Evolutionary conservation across 306 rosid genomes (phyloP), one percentile per base, ranked within the genome.

Genomic region (Dalbergia cochinchinensis): DNA sequence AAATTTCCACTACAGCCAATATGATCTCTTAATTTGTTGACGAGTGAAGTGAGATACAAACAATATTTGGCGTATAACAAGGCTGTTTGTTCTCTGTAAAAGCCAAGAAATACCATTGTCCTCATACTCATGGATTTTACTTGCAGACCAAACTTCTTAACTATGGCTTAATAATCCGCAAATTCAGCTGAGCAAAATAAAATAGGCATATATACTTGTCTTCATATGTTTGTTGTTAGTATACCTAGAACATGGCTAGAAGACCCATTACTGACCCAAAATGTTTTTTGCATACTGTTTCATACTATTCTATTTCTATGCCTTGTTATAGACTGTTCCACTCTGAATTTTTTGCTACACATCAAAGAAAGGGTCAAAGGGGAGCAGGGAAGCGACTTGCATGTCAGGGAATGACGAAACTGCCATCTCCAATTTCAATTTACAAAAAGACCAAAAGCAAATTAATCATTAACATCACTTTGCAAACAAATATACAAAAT

Each of bases 71-170:
- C 26, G 60, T 16, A 54, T 54, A 54, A 54, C 22, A 54, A 54
- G 22, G 60, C 20, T 9, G 22, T 54, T 16, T 54, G 20, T 54
- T 54, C 22, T n/a, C 8, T 54, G 26, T n/a, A 54, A 54, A 54
- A 54, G 2, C 22, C 60, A 54, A 54, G 9, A 54, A 50, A 6
- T 6, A n/a, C 4, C 0, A 54, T 54, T 54, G 60, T 54, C 57
- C 18, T 12, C 18, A 50, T n/a, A 50, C 57, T 50, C 7, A 6
- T 50, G 57, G 19, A 8, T 34, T 77, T 54, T 54, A 22, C 47
- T 74, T 84, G 69, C 71, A 69, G 61, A 68, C 51, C 11, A 31
- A 74, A 5, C 53, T 51, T 45, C 74, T 53, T 14, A 53, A 66
- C 74, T 20, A 5, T 48, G 18, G 19, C 39, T 53, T 4, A 37